Evolutionary conservation across 2,329 filamentous ascomycete species (phyloP).

Genomic region (Leptographium procerum): DNA sequence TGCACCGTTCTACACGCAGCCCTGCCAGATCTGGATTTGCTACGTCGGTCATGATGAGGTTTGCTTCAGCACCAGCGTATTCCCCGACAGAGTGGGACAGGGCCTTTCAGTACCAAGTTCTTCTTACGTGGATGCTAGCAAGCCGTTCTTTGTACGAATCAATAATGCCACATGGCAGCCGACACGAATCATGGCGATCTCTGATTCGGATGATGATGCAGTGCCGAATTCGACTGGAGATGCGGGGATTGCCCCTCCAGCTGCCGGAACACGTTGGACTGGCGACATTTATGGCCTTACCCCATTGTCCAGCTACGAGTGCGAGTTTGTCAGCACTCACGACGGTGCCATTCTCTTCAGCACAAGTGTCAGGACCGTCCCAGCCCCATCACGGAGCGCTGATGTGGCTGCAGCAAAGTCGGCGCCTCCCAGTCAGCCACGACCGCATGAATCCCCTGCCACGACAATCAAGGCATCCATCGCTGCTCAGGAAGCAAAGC

Average conservation of each 20-base stretch:
- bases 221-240: not conserved
- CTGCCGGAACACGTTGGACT: slow-evolving; percentile 47
- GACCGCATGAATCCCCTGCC: slow-evolving; percentile 64
- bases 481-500: slow-evolving; percentile 56
- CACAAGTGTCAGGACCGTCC: slow-evolving; percentile 57
- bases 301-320: slow-evolving; percentile 65
- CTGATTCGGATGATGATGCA: slow-evolving; percentile 9
- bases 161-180: slow-evolving; percentile 74
- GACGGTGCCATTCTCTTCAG: slow-evolving; percentile 58
- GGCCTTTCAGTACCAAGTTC: slow-evolving; percentile 13
- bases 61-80: slow-evolving; percentile 62
- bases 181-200: slow-evolving; percentile 52
- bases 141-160: slow-evolving; percentile 68
- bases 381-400: slow-evolving; percentile 29
- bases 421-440: slow-evolving; percentile 31
- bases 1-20: slow-evolving; percentile 58
- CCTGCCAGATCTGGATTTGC: slow-evolving; percentile 68
- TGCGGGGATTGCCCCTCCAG: not conserved
- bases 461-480: slow-evolving; percentile 70
- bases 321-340: slow-evolving; percentile 61
- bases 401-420: slow-evolving; percentile 18
- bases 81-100: slow-evolving; percentile 27
- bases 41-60: slow-evolving; percentile 70
- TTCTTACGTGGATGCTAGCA: slow-evolving; percentile 51
- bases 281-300: slow-evolving; percentile 60